A percentile compares a stretch with the other conserved stretches of the same genome.
phyloP scores from a whole-genome alignment of 805 yeast genomes.

The Ogataea zsoltii region DNA sequence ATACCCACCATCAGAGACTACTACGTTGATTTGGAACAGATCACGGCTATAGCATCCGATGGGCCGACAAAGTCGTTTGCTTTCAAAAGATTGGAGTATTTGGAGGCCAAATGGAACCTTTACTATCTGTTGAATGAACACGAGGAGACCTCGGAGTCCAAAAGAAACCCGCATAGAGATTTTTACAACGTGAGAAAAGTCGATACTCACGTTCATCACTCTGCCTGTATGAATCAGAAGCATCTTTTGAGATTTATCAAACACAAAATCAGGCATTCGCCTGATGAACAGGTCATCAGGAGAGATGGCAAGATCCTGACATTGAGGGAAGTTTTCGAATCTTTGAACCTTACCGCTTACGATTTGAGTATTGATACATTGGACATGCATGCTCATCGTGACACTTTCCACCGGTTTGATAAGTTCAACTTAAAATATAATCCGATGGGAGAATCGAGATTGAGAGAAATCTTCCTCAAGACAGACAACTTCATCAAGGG shows the following conservation, averaged over 20 bases:
- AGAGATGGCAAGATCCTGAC: constrained; percentile 91
- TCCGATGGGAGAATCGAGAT: constrained; percentile 96
- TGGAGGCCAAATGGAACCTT: constrained; percentile 96
- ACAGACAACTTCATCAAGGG: constrained; percentile 94
- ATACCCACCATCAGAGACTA: constrained; percentile 86
- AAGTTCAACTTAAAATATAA: constrained; percentile 96
- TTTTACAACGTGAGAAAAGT: constrained; percentile 96
- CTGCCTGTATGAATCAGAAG: constrained; percentile 99
- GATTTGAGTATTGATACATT: constrained; percentile 94
- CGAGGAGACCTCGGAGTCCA: constrained; percentile 87
- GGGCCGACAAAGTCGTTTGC: constrained; percentile 98
- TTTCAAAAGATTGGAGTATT: constrained; percentile 85
- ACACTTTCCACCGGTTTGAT: constrained; percentile 96
- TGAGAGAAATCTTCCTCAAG: constrained; percentile 92
- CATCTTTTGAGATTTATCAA: constrained; percentile 93
- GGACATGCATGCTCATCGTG: constrained; percentile 99
- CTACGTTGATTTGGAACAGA: constrained; percentile 76
- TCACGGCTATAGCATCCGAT: constrained; percentile 77
- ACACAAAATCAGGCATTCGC: constrained; percentile 83
- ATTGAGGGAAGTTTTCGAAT: constrained; percentile 84
- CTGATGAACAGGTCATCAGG: constrained; percentile 86
- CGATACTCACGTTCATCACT: constrained; percentile 98
- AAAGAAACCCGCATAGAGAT: constrained; percentile 94
- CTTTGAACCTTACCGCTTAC: constrained; percentile 88
- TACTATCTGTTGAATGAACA: constrained; percentile 87